phyloP scores from a whole-genome alignment of 2,329 filamentous ascomycete genomes.

The Beauveria brongniartii region DNA sequence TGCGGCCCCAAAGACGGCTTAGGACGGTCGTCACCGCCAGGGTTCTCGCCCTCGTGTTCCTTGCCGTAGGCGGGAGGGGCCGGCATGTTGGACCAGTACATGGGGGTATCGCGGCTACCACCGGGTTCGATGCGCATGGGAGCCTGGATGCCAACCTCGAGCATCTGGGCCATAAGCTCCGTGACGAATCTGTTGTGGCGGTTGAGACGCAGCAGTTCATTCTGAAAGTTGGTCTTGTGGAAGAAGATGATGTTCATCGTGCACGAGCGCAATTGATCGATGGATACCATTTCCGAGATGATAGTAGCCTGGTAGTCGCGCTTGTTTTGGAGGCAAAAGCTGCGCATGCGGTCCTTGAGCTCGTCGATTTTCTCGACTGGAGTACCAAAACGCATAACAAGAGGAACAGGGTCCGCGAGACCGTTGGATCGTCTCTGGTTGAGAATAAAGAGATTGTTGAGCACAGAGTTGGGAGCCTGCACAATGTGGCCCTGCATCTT shows the following conservation, averaged over 20 bases:
- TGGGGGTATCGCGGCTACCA: constrained; percentile 58
- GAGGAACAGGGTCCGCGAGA: constrained; percentile 75
- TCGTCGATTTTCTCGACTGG: constrained; percentile 73
- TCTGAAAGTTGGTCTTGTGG: constrained; percentile 96
- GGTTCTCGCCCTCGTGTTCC: constrained; percentile 16
- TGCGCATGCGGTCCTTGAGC: constrained; percentile 70
- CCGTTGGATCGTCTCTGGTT: constrained; percentile 88
- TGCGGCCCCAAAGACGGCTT: constrained; percentile 12
- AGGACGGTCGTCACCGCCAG: constrained; percentile 5
- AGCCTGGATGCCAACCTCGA: constrained; percentile 76
- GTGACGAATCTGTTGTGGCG: constrained; percentile 92
- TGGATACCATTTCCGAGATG: constrained; percentile 71
- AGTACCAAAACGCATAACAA: constrained; percentile 84
- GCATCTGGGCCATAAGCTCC: constrained; percentile 80
- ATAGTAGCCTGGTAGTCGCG: constrained; percentile 84
- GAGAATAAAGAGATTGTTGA: constrained; percentile 89
- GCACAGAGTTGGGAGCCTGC: constrained; percentile 86
- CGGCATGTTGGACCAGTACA: constrained; percentile 40
- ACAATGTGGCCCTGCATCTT: constrained; percentile 97
- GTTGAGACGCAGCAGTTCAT: constrained; percentile 81
- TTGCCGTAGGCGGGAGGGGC: constrained; percentile 29
- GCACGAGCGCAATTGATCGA: constrained; percentile 77
- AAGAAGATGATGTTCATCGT: constrained; percentile 92
- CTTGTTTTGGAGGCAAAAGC: constrained; percentile 78
- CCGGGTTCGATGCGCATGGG: constrained; percentile 56